Base-by-base conservation (phyloP, 2,329 filamentous ascomycete species). In the Aureobasidium sp. region DNA sequence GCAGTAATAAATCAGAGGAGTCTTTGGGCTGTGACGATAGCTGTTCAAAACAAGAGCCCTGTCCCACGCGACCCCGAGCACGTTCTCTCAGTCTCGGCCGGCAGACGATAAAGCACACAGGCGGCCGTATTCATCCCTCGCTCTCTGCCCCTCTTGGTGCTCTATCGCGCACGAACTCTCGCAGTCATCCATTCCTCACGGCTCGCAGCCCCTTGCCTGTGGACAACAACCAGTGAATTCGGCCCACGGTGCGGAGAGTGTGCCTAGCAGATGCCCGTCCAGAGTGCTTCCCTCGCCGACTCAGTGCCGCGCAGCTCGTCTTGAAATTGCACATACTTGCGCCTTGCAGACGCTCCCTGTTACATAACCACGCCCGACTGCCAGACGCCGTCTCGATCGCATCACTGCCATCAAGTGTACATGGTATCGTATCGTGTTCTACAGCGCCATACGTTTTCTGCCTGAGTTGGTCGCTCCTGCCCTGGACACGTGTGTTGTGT, bases 321-420 rank as follows among this genome's bases (percentile, higher is more conserved):
- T 53, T 63, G 55, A 63, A 60, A 63, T 63, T 63, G 48, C 62
- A 62, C 61, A 63, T 63, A 63, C 48, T 63, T 63, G 34, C 60
- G 39, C 60, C 60, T 62, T 62, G 60, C 60, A 62, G 60, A 62
- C 60, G 34, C 27, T 29, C 31, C 36, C 49, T 62, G 60, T 62
- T 62, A 62, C 60, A 62, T 62, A 62, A 55, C 60, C 36, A 44
- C 27, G 17, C n/a, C 41, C 55, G 20, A 17, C 42, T 47, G 48
- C 55, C 58, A 59, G 56, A 42, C 34, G 8, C 12, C 39, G 3
- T 61, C 39, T 45, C 42, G 44, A 42, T 36, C 36, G 14, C 29
- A 37, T 39, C 53, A 34, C 27, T 27, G 45, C 60, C 34, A 34
- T 44, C 41, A 22, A 31, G 27, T 61, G 47, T 61, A 61, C 41